These are phyloP conservation scores for Paecilomyces sp. DNA, from an alignment of 2,329 filamentous ascomycete genomes.

Conservation along the genomic window DNA sequence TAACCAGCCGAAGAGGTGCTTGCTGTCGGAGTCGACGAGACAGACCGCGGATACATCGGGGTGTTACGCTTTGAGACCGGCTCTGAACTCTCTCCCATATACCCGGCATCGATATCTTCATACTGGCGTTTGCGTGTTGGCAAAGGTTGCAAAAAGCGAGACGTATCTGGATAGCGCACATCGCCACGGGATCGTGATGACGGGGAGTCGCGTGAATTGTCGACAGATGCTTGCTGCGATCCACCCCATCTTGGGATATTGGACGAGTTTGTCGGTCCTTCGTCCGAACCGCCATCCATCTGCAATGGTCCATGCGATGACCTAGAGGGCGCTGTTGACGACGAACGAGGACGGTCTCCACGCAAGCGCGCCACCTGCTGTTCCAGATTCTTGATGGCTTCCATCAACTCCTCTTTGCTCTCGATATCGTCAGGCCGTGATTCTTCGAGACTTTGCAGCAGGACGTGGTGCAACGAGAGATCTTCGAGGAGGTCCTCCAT, in stretches of 20 bases:
- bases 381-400: slow-evolving; percentile 17
- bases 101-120: slow-evolving; percentile 2
- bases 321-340: background rate
- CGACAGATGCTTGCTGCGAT: background rate
- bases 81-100: slow-evolving; percentile 5
- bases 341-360: slow-evolving; percentile 5
- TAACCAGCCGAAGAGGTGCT: background rate
- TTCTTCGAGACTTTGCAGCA: slow-evolving; percentile 21
- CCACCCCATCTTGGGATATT: background rate
- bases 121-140: slow-evolving; percentile 11
- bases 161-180: background rate
- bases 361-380: slow-evolving; percentile 15
- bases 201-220: slow-evolving; percentile 3
- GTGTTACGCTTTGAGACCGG: slow-evolving; percentile 6
- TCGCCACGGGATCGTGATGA: background rate
- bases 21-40: background rate
- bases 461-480: slow-evolving; percentile 22
- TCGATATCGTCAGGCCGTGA: slow-evolving; percentile 16
- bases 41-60: background rate
- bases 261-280: background rate
- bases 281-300: slow-evolving; percentile 10
- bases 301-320: slow-evolving; percentile 2
- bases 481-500: slow-evolving; percentile 23
- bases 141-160: slow-evolving; percentile 1
- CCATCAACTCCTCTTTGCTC: slow-evolving; percentile 18